These are phyloP conservation scores for Bryum argenteum DNA, from an alignment of 225 moss, liverwort and hornwort species.

Conservation along the genomic window DNA sequence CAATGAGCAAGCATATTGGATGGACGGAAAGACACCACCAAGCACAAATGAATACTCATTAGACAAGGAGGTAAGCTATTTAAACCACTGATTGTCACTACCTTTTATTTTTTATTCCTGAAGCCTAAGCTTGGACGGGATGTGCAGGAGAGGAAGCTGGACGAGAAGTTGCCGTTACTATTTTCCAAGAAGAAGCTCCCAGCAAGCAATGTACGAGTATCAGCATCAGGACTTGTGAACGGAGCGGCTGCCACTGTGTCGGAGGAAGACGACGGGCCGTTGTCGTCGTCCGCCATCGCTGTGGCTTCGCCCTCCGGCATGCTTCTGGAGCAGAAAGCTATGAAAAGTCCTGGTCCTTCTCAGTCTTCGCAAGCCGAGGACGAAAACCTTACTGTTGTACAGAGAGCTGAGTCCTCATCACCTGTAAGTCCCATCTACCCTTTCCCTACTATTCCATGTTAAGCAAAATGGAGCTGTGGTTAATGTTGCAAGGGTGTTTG, in stretches of 20 bases:
- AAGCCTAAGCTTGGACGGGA: too few species aligned
- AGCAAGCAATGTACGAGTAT: slow-evolving; percentile 41
- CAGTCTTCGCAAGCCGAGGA: too few species aligned
- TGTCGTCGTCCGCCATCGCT: slow-evolving; percentile 54
- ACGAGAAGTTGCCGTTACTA: slow-evolving; percentile 48
- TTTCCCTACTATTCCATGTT: neutral
- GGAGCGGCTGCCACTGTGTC: slow-evolving; percentile 38
- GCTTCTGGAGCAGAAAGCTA: slow-evolving; percentile 57
- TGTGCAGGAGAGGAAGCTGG: slow-evolving; percentile 47
- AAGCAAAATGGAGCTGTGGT: neutral
- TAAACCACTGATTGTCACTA: neutral
- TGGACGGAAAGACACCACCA: slow-evolving; percentile 23
- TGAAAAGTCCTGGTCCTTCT: slow-evolving; percentile 8
- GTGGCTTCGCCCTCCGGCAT: slow-evolving; percentile 62
- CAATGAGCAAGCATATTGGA: slow-evolving; percentile 56
- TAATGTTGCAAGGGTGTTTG: neutral
- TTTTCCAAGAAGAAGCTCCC: slow-evolving; percentile 44
- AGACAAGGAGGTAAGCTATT: slow-evolving; percentile 42
- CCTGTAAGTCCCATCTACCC: slow-evolving; percentile 24
- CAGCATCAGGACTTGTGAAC: slow-evolving; percentile 37
- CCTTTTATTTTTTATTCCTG: too few species aligned
- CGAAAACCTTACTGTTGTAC: too few species aligned
- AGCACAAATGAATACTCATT: slow-evolving; percentile 39
- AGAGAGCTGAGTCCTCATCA: neutral
- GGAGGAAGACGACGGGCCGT: slow-evolving; percentile 34